phyloP scores from a whole-genome alignment of 768 basidiomycete genomes.

The Rubroboletus pulcherrimus region DNA sequence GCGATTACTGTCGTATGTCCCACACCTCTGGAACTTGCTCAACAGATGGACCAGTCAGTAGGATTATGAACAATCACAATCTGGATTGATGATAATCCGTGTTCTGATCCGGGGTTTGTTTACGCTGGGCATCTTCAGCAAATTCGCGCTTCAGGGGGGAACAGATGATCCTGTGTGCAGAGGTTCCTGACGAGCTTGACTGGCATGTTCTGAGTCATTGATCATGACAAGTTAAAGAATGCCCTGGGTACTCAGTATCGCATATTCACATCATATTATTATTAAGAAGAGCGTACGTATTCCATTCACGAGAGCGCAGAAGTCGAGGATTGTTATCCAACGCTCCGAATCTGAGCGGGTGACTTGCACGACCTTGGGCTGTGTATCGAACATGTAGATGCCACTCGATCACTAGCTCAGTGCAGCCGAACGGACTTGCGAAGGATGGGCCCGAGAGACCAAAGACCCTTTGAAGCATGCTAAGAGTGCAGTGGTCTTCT shows the following conservation, averaged over 20 bases:
- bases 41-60: background rate
- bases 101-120: background rate
- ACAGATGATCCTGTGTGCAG: background rate
- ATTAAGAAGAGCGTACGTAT: conserved; percentile 2
- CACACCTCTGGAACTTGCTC: background rate
- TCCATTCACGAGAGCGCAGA: conserved; percentile 1
- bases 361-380: background rate
- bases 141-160: background rate
- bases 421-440: background rate
- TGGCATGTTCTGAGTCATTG: background rate
- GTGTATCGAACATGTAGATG: background rate
- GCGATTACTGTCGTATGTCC: background rate
- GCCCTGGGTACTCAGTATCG: background rate
- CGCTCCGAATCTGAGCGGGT: background rate
- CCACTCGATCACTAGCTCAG: background rate
- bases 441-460: background rate
- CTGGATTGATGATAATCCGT: background rate
- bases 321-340: background rate
- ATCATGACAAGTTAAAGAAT: background rate
- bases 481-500: background rate
- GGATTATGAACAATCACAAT: background rate
- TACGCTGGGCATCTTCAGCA: background rate
- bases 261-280: conserved; percentile 2
- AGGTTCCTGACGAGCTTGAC: background rate
- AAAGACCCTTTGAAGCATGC: background rate